Conservation (phyloP, 345 rosid genomes). For the Orychophragmus violaceus region DNA sequence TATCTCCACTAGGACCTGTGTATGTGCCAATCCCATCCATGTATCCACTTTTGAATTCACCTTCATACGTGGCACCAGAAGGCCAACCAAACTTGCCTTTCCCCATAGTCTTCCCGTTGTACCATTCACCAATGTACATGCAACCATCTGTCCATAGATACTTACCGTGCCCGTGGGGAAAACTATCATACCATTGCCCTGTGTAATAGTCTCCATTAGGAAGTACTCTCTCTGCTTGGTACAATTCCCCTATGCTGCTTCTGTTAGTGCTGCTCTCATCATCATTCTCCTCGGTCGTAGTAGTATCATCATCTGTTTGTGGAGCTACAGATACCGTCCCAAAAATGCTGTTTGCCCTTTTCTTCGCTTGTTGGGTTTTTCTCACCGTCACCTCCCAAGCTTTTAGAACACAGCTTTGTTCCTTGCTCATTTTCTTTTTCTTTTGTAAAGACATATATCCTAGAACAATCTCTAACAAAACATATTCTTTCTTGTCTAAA, state of each 20-base stretch:
- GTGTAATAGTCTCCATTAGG: slow-evolving; percentile 84
- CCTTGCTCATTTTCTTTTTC: slow-evolving; percentile 52
- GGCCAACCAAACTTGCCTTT: slow-evolving; percentile 89
- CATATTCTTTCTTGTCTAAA: slow-evolving; percentile 1
- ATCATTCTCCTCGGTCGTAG: slow-evolving; percentile 28
- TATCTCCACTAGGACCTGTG: slow-evolving; percentile 51
- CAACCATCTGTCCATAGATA: slow-evolving; percentile 95
- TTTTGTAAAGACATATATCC: slow-evolving; percentile 19
- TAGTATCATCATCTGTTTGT: slow-evolving; percentile 48
- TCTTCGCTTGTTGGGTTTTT: slow-evolving; percentile 86
- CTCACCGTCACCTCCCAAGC: slow-evolving; percentile 95
- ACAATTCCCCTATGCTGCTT: slow-evolving; percentile 35
- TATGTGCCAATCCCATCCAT: slow-evolving; percentile 87
- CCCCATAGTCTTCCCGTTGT: slow-evolving; percentile 74
- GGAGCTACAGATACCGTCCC: slow-evolving; percentile 56
- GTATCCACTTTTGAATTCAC: slow-evolving; percentile 79
- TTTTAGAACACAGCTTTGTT: slow-evolving; percentile 55
- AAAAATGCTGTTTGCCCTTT: slow-evolving; percentile 83
- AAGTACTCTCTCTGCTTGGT: slow-evolving; percentile 57
- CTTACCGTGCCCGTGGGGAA: slow-evolving; percentile 80
- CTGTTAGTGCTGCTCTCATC: slow-evolving; percentile 19
- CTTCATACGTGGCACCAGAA: slow-evolving; percentile 76
- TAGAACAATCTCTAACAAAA: slow-evolving; percentile 10
- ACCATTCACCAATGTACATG: slow-evolving; percentile 85
- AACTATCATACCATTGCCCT: slow-evolving; percentile 76